Percentiles rank a stretch among this genome's conserved stretches.
Conservation (phyloP, 306 rosid genomes). For the Ammopiptanthus mongolicus region DNA sequence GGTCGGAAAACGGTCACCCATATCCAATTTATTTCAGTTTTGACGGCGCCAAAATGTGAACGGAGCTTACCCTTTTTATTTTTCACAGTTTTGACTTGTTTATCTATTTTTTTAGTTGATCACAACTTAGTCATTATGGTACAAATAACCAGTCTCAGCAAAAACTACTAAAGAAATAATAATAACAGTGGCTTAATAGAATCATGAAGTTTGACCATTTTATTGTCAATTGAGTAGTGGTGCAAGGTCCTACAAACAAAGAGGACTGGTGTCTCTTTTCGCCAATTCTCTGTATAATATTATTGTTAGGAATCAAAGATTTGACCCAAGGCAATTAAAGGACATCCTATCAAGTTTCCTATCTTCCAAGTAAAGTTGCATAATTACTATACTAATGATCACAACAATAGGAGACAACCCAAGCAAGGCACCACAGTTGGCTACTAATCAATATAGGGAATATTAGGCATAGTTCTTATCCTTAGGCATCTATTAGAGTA, state of each 20-base stretch:
- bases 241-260: not conserved
- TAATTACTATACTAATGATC: constrained; percentile 9
- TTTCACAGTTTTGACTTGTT: not conserved
- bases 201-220: constrained; percentile 19
- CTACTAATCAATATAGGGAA: not conserved
- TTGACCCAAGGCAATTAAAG: constrained; percentile 10
- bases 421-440: not conserved
- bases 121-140: not conserved
- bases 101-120: not conserved
- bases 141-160: not conserved
- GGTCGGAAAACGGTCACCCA: not conserved
- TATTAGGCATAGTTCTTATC: not conserved
- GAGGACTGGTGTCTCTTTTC: not conserved
- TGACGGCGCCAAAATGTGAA: too few relatives aligned
- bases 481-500: not conserved
- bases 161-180: too few relatives aligned
- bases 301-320: constrained; percentile 1
- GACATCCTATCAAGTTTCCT: not conserved
- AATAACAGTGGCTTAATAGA: too few relatives aligned
- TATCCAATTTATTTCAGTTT: not conserved
- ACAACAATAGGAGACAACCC: not conserved
- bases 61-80: too few relatives aligned
- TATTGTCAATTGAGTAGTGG: not conserved
- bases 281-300: not conserved
- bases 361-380: constrained; percentile 17